These are phyloP conservation scores for Ophiostoma ips DNA, from an alignment of 2,329 filamentous ascomycete genomes.

Conservation along the genomic window DNA sequence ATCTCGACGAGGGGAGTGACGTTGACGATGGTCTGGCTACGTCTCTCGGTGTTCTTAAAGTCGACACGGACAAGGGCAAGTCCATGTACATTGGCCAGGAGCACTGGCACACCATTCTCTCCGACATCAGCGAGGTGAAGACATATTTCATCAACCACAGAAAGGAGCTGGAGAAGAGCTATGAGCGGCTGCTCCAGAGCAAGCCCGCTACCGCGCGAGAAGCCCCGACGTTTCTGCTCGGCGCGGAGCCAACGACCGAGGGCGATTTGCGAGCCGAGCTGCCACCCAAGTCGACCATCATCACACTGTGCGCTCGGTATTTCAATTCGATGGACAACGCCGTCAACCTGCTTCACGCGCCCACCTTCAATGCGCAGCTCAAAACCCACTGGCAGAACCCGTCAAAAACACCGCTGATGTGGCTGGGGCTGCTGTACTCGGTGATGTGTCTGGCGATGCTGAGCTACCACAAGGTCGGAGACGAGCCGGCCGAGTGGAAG, in stretches of 20 bases:
- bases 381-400: slow-evolving; percentile 56
- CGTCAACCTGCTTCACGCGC: slow-evolving; percentile 66
- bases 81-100: slow-evolving; percentile 71
- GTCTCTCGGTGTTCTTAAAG: slow-evolving; percentile 69
- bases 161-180: slow-evolving; percentile 74
- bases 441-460: slow-evolving; percentile 66
- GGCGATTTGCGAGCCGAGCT: slow-evolving; percentile 66
- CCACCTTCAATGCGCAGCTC: slow-evolving; percentile 68
- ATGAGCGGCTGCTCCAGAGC: slow-evolving; percentile 58
- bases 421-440: slow-evolving; percentile 64
- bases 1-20: slow-evolving; percentile 41
- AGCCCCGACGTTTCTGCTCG: slow-evolving; percentile 68
- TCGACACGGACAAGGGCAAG: slow-evolving; percentile 63
- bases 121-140: slow-evolving; percentile 83
- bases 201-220: slow-evolving; percentile 46
- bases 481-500: slow-evolving; percentile 66
- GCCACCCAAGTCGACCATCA: slow-evolving; percentile 68
- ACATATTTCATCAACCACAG: slow-evolving; percentile 79
- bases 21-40: slow-evolving; percentile 54
- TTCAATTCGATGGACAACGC: slow-evolving; percentile 68
- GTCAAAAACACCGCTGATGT: slow-evolving; percentile 58
- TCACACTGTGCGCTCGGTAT: slow-evolving; percentile 74
- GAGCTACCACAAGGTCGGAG: slow-evolving; percentile 65
- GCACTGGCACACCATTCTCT: slow-evolving; percentile 69
- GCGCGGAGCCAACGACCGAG: slow-evolving; percentile 56